Percentiles rank a stretch among this genome's conserved stretches.
Evolutionary conservation across 176 grass and related monocot species (phyloP).

Genomic region (Triticum urartu): DNA sequence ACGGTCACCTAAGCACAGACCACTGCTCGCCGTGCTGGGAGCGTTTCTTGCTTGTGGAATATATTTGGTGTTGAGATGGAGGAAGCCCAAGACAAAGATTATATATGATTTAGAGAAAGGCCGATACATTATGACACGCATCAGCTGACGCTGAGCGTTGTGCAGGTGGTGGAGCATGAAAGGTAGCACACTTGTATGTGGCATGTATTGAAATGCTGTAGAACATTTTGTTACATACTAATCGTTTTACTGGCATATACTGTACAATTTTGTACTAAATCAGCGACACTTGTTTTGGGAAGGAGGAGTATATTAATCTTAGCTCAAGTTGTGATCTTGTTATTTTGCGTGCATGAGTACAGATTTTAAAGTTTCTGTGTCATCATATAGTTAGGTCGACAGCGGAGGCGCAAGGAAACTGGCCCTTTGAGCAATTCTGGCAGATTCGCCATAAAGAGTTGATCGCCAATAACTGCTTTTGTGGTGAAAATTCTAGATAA

Average conservation of each 20-base stretch:
- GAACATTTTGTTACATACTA: slow-evolving; percentile 20
- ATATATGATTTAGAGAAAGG: slow-evolving; percentile 98
- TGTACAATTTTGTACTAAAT: not conserved
- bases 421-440: too few relatives aligned
- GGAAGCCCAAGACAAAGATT: slow-evolving; percentile 67
- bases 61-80: slow-evolving; percentile 61
- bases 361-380: too few relatives aligned
- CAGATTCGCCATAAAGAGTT: too few relatives aligned
- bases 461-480: too few relatives aligned
- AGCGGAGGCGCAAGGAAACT: too few relatives aligned
- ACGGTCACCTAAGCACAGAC: slow-evolving; percentile 26
- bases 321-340: not conserved
- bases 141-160: slow-evolving; percentile 46
- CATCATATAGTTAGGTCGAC: too few relatives aligned
- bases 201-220: slow-evolving; percentile 27
- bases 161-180: slow-evolving; percentile 24
- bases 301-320: not conserved
- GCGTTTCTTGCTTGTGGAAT: slow-evolving; percentile 38
- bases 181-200: slow-evolving; percentile 23
- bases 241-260: slow-evolving; percentile 17
- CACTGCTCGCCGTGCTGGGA: slow-evolving; percentile 37
- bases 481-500: too few relatives aligned
- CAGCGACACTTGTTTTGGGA: too few relatives aligned
- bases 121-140: slow-evolving; percentile 70
- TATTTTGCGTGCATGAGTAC: not conserved